These are phyloP conservation scores for Russula virescens DNA, from an alignment of 768 basidiomycete species.

Conservation along the genomic window DNA sequence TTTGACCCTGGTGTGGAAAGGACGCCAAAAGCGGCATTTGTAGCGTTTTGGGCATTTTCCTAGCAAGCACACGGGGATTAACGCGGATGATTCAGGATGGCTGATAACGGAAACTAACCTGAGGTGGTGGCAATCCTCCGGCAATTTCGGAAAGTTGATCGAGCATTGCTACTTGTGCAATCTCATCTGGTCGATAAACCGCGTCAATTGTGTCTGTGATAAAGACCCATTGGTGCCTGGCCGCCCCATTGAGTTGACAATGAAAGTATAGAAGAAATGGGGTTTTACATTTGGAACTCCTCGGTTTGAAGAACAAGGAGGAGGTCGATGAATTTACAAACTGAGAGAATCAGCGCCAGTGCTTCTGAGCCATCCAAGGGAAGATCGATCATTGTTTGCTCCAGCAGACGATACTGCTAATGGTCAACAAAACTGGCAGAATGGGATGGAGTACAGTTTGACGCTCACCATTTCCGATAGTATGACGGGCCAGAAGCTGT, in stretches of 20 bases:
- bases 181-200: slow-evolving; percentile 78
- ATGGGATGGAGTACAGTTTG: not conserved
- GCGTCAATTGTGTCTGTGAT: slow-evolving; percentile 97
- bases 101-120: slow-evolving; percentile 23
- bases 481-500: slow-evolving; percentile 95
- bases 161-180: slow-evolving; percentile 81
- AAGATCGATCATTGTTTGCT: slow-evolving; percentile 62
- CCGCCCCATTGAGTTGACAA: slow-evolving; percentile 2
- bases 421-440: not conserved
- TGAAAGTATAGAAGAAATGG: not conserved
- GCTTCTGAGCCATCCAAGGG: slow-evolving; percentile 84
- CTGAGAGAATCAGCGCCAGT: slow-evolving; percentile 75
- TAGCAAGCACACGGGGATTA: not conserved
- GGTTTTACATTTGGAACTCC: slow-evolving; percentile 88
- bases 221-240: slow-evolving; percentile 96
- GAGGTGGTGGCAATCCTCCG: slow-evolving; percentile 52
- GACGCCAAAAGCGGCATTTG: not conserved
- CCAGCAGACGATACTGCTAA: slow-evolving; percentile 80
- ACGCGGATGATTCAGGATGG: not conserved
- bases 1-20: slow-evolving; percentile 30
- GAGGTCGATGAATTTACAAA: slow-evolving; percentile 91
- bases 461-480: slow-evolving; percentile 78
- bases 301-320: slow-evolving; percentile 91
- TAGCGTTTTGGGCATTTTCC: slow-evolving; percentile 5
- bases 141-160: slow-evolving; percentile 85